Evolutionary conservation across 371 early-diverging fungal species (phyloP), one percentile per base, ranked within the genome.

Genomic region (Syncephalis plumigaleata): DNA sequence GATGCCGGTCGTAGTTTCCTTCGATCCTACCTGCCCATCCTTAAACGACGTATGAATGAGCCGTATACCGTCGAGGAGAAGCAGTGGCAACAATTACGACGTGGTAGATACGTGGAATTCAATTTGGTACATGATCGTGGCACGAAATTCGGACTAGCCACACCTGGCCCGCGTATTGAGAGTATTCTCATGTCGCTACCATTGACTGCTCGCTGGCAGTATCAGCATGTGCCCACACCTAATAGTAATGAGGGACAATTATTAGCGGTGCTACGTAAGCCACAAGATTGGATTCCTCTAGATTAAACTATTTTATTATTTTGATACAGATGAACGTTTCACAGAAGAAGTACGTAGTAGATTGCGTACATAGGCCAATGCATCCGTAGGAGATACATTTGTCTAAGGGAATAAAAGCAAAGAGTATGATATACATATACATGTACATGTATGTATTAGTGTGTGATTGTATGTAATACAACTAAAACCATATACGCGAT

Each of bases 51-150:
- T 36, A 81, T 70, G 62, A 58, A 71, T 44, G 68, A 66, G 68
- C 66, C 73, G 7, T 88, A 67, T 51, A 71, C 75, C 17, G 60
- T 65, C 2, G 74, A 73, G 20, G 69, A 84, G 61, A 79, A 75
- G 49, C 55, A 61, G 13, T 90, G 89, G 89, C 88, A 87, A 62
- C 80, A 86, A 50, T 49, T 90, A 15, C 73, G 90, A 36, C 74
- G 90, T 24, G 90, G 90, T 9, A 75, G 87, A 15, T 90, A 90
- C 55, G 87, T 84, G 8, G 90, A 90, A 59, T 90, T 90, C 60
- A 90, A 90, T 52, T 57, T 89, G 56, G 73, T 88, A 16, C 75
- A 84, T 57, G 90, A 90, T 56, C 73, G 90, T 26, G 90, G 90
- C 39, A 90, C 90, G 25, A 86, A 87, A 56, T 90, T 88, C 65